Conservation (phyloP, 2,329 filamentous ascomycete species). For the Neofusicoccum kwambonambiense region DNA sequence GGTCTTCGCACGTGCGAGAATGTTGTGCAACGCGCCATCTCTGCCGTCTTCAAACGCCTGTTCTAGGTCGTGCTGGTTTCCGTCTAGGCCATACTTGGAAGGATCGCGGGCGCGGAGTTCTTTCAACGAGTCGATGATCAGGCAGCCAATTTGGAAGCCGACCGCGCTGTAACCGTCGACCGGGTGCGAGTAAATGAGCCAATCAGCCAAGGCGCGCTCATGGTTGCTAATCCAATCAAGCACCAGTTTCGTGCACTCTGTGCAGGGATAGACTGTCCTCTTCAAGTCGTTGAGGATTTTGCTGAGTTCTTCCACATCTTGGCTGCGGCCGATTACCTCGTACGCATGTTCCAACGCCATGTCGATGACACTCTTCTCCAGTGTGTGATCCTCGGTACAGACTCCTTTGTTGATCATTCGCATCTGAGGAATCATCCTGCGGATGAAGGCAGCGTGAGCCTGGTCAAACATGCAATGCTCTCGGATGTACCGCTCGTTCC, state of each 20-base stretch:
- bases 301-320: conserved; percentile 64
- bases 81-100: conserved; percentile 1
- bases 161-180: neutral
- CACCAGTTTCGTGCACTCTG: conserved; percentile 41
- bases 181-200: conserved; percentile 9
- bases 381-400: conserved; percentile 49
- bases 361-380: conserved; percentile 54
- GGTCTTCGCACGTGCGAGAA: neutral
- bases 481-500: conserved; percentile 72
- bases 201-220: neutral
- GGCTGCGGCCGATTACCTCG: conserved; percentile 70
- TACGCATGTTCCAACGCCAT: conserved; percentile 67
- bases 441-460: conserved; percentile 66
- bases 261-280: conserved; percentile 51
- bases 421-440: conserved; percentile 59
- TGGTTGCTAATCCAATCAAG: conserved; percentile 9
- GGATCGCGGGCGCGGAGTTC: conserved; percentile 6
- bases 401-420: conserved; percentile 48
- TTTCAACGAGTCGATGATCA: neutral
- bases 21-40: neutral
- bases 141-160: neutral
- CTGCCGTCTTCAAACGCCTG: neutral
- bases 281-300: conserved; percentile 54
- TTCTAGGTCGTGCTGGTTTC: neutral
- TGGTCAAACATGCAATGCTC: conserved; percentile 79